Evolutionary conservation across 2,329 filamentous ascomycete species (phyloP), one percentile per base, ranked within the genome.

Genomic region (Mycosphaerella sp.): DNA sequence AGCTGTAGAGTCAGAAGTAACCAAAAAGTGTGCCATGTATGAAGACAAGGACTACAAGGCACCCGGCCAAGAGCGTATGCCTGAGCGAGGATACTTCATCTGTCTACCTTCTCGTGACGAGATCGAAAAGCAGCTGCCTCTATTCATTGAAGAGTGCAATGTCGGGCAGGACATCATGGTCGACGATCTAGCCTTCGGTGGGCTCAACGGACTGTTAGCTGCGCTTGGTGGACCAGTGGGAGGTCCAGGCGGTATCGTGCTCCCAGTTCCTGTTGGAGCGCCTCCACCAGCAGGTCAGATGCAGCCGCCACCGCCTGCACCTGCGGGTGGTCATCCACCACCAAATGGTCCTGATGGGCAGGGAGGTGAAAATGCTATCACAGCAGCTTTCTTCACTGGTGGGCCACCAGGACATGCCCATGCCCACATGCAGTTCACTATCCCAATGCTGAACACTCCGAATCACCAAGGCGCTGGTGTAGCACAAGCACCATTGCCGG

Each of bases 71-170:
- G 48, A 50, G 41, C 41, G 41, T 21, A 18, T 44, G 32, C 36
- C 43, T 10, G 36, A 48, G 40, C 44, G 44, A 32, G 53, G 53
- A 14, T 56, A 56, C 35, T 53, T 47, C 28, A 48, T 56, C 14
- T 56, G 53, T 16, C 44, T 56, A 17, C 32, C 47, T 9, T 46
- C 41, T 14, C 42, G 43, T 8, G 53, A 44, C 21, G 50, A 46
- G n/a, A 53, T 56, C 25, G 30, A 50, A 13, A 37, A 36, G 14
- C 28, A 50, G 36, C 21, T 56, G 21, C 53, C 53, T 18, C 18
- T 16, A 32, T 50, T 56, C 46, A 50, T 56, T 21, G 50, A 56
- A 21, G 42, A 50, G 39, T 53, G 39, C 53, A 55, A 55, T 27
- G 25, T 51, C 3, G 48, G 43, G 10, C n/a, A 43, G 10, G 44